Conservation (phyloP, 352 stramenopile genomes). For the Globisporangium takayamanum region DNA sequence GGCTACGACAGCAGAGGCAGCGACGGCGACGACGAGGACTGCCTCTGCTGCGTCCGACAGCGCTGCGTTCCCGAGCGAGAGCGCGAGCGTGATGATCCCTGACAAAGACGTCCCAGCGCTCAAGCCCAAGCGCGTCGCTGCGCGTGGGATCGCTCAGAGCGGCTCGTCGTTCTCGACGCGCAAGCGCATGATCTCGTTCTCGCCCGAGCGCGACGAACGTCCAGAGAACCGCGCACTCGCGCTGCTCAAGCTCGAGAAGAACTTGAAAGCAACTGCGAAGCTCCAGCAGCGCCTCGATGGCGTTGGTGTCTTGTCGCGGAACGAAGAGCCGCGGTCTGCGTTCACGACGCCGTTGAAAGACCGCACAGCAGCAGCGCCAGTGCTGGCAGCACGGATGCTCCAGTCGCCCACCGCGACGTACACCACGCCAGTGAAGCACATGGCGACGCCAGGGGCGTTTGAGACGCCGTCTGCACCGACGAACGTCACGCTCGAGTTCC, state of each 20-base stretch:
- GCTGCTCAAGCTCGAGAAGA: conserved; percentile 57
- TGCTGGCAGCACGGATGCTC: not conserved
- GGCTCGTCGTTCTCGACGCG: conserved; percentile 54
- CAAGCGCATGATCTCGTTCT: conserved; percentile 83
- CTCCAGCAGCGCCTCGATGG: conserved; percentile 56
- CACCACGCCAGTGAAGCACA: conserved; percentile 5
- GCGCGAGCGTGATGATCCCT: not conserved
- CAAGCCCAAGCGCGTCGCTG: conserved; percentile 17
- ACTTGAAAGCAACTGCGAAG: conserved; percentile 66
- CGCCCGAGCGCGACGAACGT: conserved; percentile 48
- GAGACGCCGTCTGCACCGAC: conserved; percentile 12
- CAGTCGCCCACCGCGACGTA: not conserved
- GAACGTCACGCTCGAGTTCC: conserved; percentile 8
- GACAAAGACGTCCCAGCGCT: not conserved
- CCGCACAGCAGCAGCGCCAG: not conserved
- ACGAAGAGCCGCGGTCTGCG: conserved; percentile 11
- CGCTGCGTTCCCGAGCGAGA: not conserved
- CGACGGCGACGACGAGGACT: not conserved
- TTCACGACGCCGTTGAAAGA: conserved; percentile 15
- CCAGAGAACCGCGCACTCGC: conserved; percentile 45
- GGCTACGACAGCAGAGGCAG: not conserved
- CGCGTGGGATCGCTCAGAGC: conserved; percentile 60
- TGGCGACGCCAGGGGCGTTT: conserved; percentile 1
- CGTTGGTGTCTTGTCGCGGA: conserved; percentile 9
- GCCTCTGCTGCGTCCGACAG: no score